Evolutionary conservation across 1,284 basidiomycete species (phyloP).

Genomic region (Cutaneotrichosporon sp.): DNA sequence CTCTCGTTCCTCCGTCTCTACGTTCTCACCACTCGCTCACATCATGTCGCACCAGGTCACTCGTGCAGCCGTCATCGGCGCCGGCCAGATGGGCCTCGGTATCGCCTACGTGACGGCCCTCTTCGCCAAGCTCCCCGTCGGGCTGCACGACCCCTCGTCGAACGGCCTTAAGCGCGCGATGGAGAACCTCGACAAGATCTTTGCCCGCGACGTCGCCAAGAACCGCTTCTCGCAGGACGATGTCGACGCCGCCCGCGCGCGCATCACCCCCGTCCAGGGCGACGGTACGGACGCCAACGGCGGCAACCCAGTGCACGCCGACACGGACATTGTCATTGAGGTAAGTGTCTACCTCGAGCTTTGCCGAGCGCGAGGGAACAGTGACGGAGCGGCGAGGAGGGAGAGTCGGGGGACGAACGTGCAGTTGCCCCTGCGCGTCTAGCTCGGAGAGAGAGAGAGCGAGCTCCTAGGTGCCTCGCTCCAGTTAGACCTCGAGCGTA

Average conservation of each 20-base stretch:
- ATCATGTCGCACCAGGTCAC: conserved; percentile 27
- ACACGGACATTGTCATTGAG: conserved; percentile 89
- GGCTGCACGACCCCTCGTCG: conserved; percentile 44
- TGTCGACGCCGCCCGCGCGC: conserved; percentile 71
- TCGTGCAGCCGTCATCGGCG: conserved; percentile 47
- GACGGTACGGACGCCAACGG: conserved; percentile 33
- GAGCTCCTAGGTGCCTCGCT: too few relatives aligned
- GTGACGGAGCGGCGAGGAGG: background rate
- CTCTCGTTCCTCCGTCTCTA: background rate
- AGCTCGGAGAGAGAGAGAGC: too few relatives aligned
- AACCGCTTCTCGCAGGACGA: conserved; percentile 68
- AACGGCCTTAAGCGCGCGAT: conserved; percentile 38
- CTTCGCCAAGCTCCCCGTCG: conserved; percentile 41
- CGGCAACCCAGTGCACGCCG: conserved; percentile 58
- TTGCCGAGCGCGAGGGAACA: background rate
- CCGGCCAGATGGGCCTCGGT: conserved; percentile 52
- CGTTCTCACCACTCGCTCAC: background rate
- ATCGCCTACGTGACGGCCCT: conserved; percentile 51
- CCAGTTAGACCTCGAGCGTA: background rate
- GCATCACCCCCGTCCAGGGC: conserved; percentile 62
- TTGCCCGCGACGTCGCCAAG: conserved; percentile 86
- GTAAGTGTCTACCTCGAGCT: conserved; percentile 52
- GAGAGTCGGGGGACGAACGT: background rate
- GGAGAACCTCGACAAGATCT: conserved; percentile 63
- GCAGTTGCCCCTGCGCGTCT: too few relatives aligned